Conservation (phyloP, 805 yeast species). For the Ogataea populi-albae region DNA sequence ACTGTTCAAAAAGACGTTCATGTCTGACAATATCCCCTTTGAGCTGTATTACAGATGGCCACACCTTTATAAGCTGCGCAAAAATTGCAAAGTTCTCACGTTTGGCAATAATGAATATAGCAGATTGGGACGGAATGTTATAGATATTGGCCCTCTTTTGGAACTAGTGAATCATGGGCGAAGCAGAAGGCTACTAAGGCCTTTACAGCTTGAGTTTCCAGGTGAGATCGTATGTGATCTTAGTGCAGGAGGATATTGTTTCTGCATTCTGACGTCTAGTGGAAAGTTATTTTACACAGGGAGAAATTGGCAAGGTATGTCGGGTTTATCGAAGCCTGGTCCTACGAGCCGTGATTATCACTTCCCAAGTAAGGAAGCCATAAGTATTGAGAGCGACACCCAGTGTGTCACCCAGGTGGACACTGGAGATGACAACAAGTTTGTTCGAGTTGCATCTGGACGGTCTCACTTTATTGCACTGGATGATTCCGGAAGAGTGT, state of each 20-base stretch:
- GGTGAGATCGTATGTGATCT: slow-evolving; percentile 42
- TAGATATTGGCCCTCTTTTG: slow-evolving; percentile 14
- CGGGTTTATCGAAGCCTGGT: slow-evolving; percentile 37
- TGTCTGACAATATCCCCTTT: slow-evolving; percentile 41
- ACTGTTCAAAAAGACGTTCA: slow-evolving; percentile 45
- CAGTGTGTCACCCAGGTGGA: slow-evolving; percentile 12
- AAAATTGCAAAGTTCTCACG: slow-evolving; percentile 40
- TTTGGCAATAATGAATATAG: slow-evolving; percentile 49
- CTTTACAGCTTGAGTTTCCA: slow-evolving; percentile 29
- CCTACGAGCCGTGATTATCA: slow-evolving; percentile 34
- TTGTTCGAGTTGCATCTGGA: slow-evolving; percentile 57
- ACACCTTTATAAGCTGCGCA: slow-evolving; percentile 41
- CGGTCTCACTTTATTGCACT: slow-evolving; percentile 62
- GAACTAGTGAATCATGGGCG: slow-evolving; percentile 13
- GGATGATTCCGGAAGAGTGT: slow-evolving; percentile 46
- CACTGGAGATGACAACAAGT: slow-evolving; percentile 23
- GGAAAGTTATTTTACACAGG: slow-evolving; percentile 62
- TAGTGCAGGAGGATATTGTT: slow-evolving; percentile 63
- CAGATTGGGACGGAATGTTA: slow-evolving; percentile 40
- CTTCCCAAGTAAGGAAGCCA: slow-evolving; percentile 1
- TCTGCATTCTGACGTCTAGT: slow-evolving; percentile 51
- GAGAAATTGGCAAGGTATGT: slow-evolving; percentile 36
- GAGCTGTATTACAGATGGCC: slow-evolving; percentile 47
- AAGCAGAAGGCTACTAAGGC: slow-evolving; percentile 11
- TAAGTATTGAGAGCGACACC: slow-evolving; percentile 4